phyloP scores from a whole-genome alignment of 2,329 filamentous ascomycete genomes.

The Cercospora sesami region DNA sequence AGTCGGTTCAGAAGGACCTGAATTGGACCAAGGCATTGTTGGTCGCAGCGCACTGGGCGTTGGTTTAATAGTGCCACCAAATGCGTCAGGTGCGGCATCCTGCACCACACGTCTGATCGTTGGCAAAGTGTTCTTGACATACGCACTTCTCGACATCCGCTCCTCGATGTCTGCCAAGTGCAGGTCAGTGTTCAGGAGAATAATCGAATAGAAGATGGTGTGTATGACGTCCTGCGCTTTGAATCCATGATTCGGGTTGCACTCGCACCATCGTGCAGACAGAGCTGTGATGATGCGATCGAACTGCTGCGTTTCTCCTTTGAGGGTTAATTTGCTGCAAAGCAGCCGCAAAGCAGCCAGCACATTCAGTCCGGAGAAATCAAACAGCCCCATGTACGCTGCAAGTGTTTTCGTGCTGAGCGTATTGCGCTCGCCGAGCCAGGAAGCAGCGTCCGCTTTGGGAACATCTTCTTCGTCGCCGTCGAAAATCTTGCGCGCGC shows the following conservation, averaged over 20 bases:
- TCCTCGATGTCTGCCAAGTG: constrained; percentile 92
- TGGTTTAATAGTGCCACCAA: constrained; percentile 49
- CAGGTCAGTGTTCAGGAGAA: constrained; percentile 92
- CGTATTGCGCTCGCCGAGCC: constrained; percentile 72
- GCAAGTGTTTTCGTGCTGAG: constrained; percentile 57
- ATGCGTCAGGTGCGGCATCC: constrained; percentile 69
- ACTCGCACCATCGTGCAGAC: constrained; percentile 86
- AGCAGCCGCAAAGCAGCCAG: constrained; percentile 75
- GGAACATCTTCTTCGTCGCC: constrained; percentile 78
- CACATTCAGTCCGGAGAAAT: constrained; percentile 80
- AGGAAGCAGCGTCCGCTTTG: constrained; percentile 78
- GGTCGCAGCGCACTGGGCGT: constrained; percentile 29
- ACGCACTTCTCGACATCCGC: constrained; percentile 94
- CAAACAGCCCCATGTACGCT: constrained; percentile 91
- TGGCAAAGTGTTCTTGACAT: constrained; percentile 93
- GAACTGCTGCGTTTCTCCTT: constrained; percentile 93
- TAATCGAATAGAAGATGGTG: constrained; percentile 93
- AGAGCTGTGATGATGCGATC: constrained; percentile 91
- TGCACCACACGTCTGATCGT: constrained; percentile 76
- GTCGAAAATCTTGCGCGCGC: constrained; percentile 79
- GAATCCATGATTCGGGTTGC: constrained; percentile 91
- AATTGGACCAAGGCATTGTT: constrained; percentile 36
- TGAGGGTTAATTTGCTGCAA: constrained; percentile 77
- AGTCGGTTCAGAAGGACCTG: constrained; percentile 24
- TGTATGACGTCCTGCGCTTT: constrained; percentile 92